Evolutionary conservation across 495 filamentous ascomycete genomes (phyloP), one percentile per base, ranked within the genome.

Genomic region (Penicillium dipodomyicola): DNA sequence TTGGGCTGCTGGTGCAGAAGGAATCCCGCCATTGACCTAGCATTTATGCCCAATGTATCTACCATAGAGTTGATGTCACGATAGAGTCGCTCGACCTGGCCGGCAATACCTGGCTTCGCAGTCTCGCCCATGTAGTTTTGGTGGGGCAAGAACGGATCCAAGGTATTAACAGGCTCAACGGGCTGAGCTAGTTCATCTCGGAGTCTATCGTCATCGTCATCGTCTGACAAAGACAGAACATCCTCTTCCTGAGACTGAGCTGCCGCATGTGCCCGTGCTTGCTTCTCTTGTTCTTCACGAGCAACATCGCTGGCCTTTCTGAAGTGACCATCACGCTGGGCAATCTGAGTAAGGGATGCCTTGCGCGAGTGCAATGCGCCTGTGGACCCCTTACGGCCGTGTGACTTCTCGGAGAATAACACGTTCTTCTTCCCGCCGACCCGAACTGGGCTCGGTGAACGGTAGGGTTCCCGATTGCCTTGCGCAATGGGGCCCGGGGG

Each of bases 31-130:
- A 99, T 70, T 11, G 86, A 82, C 5, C 90, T 85, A 25, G 88
- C 85, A 68, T 97, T 97, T 32, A 97, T 78, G 7, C 92, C 95
- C 19, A 97, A 71, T 2, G 89, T 92, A 65, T 97, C 92, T 27
- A 97, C 82, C 94, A 97, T 99, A 12, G 88, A 89, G 69, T 97
- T 97, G 63, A 96, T 90, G 60, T 97, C 95, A 14, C 90, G 82
- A 72, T 92, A 97, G 1, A 97, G 75, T 23, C 85, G 80, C 68
- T 97, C 95, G 54, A 95, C 88, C 71, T 91, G 85, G 35, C 87
- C 84, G 19, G 88, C 82, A 59, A 91, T 79, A 23, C 83, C 86
- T 35, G 82, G 80, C 55, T 83, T 82, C 27, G 65, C 67, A 0
- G 78, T 76, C n/a, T 76, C 67, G 4, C 80, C 80, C 49, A 79